Evolutionary conservation across 2,329 filamentous ascomycete genomes (phyloP).

Genomic region (Paramyrothecium roridum): DNA sequence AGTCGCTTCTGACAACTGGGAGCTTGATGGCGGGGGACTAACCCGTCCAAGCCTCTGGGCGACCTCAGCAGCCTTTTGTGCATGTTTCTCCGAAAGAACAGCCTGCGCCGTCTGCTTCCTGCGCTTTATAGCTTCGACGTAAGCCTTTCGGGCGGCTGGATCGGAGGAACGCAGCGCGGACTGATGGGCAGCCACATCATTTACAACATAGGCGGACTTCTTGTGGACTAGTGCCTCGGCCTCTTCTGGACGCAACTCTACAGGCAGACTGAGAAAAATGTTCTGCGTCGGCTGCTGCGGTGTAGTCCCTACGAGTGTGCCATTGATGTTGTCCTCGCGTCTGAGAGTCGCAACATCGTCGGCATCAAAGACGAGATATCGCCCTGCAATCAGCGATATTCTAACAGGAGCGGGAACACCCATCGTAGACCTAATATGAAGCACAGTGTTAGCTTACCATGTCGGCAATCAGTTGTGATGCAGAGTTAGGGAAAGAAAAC

Average conservation of each 20-base stretch:
- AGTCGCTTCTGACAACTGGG: slow-evolving; percentile 3
- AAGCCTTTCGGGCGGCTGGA: slow-evolving; percentile 55
- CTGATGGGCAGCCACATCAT: slow-evolving; percentile 72
- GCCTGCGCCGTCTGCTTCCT: slow-evolving; percentile 39
- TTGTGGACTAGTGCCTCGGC: slow-evolving; percentile 76
- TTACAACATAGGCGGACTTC: slow-evolving; percentile 73
- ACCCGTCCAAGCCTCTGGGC: slow-evolving; percentile 13
- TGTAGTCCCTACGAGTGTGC: slow-evolving; percentile 80
- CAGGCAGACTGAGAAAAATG: slow-evolving; percentile 82
- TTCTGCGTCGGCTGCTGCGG: slow-evolving; percentile 95
- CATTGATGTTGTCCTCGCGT: slow-evolving; percentile 77
- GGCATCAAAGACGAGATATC: slow-evolving; percentile 88
- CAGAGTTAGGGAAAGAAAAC: slow-evolving; percentile 5
- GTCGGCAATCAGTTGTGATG: slow-evolving; percentile 5
- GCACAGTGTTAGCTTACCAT: background rate
- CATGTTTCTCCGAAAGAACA: slow-evolving; percentile 34
- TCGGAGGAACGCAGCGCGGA: slow-evolving; percentile 57
- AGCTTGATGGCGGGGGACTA: slow-evolving; percentile 2
- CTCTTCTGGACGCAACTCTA: slow-evolving; percentile 91
- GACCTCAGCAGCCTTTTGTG: slow-evolving; percentile 27
- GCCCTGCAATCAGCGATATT: slow-evolving; percentile 75
- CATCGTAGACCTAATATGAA: slow-evolving; percentile 7
- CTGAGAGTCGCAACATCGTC: slow-evolving; percentile 76
- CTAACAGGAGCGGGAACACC: slow-evolving; percentile 51
- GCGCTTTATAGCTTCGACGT: slow-evolving; percentile 55